A percentile compares a stretch with the other conserved stretches of the same genome.
These are phyloP conservation scores for Mycena maculata DNA, from an alignment of 768 basidiomycete species.

Conservation along the genomic window DNA sequence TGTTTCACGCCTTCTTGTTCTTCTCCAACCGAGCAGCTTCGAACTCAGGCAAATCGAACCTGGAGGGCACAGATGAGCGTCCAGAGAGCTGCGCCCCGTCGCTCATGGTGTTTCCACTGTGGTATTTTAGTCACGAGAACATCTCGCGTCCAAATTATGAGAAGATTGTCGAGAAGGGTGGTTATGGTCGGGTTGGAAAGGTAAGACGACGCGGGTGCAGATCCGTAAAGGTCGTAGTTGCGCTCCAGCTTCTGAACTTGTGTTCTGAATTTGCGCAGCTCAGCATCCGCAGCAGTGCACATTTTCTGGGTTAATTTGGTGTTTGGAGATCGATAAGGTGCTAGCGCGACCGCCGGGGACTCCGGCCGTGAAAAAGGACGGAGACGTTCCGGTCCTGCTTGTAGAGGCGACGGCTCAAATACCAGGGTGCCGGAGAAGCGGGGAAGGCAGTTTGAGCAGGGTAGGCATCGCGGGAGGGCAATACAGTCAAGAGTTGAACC, in stretches of 20 bases:
- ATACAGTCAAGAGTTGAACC: constrained; percentile 19
- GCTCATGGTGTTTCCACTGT: not conserved
- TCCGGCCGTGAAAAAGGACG: not conserved
- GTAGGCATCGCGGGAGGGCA: not conserved
- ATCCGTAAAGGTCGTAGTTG: not conserved
- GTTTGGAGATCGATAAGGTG: not conserved
- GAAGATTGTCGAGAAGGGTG: not conserved
- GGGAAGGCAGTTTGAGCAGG: constrained; percentile 17
- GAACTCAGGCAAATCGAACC: not conserved
- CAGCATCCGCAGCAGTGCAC: not conserved
- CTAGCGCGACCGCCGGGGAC: too few species aligned
- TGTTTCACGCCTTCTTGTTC: not conserved
- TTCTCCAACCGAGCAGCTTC: not conserved
- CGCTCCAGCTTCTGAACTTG: not conserved
- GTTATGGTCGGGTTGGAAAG: not conserved
- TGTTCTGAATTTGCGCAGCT: not conserved
- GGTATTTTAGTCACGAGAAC: not conserved
- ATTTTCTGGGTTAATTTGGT: not conserved
- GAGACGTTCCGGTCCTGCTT: not conserved
- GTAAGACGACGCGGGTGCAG: not conserved
- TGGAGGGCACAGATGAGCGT: not conserved
- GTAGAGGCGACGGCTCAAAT: too few species aligned
- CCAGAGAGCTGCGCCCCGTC: not conserved
- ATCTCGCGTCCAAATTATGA: not conserved
- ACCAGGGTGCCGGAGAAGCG: not conserved